Percentiles rank a stretch among this genome's conserved stretches.
Evolutionary conservation across 768 basidiomycete genomes (phyloP).

Genomic region (Xerocomellus intermedius): DNA sequence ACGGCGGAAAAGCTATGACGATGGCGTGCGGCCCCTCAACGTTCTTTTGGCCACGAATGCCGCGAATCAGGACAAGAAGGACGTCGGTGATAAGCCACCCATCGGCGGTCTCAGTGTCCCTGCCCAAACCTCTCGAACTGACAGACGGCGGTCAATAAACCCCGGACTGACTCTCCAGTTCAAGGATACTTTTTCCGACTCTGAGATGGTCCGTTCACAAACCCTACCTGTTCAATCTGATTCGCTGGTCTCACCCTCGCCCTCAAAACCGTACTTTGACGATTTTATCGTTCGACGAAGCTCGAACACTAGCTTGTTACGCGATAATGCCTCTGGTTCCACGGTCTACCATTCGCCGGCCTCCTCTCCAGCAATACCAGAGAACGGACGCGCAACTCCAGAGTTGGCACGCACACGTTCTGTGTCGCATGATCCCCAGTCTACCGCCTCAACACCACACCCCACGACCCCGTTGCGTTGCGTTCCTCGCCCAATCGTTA

Average conservation of each 20-base stretch:
- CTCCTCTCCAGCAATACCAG: conserved; percentile 37
- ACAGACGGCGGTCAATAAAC: conserved; percentile 55
- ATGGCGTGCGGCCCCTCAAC: conserved; percentile 41
- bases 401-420: conserved; percentile 44
- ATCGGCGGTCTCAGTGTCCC: conserved; percentile 27
- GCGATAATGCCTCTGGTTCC: conserved; percentile 28
- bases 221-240: conserved; percentile 27
- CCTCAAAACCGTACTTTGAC: conserved; percentile 17
- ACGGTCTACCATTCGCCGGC: conserved; percentile 37
- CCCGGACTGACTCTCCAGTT: conserved; percentile 43
- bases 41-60: conserved; percentile 28
- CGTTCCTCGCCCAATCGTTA: conserved; percentile 26
- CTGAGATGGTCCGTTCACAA: conserved; percentile 33
- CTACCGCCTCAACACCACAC: not conserved
- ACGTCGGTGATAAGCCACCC: conserved; percentile 4
- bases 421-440: conserved; percentile 31
- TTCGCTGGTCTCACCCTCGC: conserved; percentile 23
- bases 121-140: conserved; percentile 35
- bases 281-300: conserved; percentile 12
- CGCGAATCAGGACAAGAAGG: conserved; percentile 13
- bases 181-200: conserved; percentile 9
- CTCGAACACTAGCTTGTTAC: conserved; percentile 28
- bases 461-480: conserved; percentile 18
- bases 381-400: conserved; percentile 34
- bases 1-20: conserved; percentile 46